Conservation (phyloP, 176 grass and related monocot genomes). For the Hordeum marinum region DNA sequence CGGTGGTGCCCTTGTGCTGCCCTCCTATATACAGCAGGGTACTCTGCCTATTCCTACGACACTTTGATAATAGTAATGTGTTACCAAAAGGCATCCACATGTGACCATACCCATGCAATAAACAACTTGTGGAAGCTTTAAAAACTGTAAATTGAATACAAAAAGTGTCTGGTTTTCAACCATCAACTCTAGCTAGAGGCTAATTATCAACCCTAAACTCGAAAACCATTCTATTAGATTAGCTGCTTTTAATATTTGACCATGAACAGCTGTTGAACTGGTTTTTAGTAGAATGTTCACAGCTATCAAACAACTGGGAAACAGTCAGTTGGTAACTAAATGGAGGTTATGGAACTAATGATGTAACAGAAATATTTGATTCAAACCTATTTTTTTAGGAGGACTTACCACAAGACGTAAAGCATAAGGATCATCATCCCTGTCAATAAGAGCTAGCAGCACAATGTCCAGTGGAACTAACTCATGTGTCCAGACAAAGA, state of each 20-base stretch:
- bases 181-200: background rate
- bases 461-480: conserved; percentile 94
- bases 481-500: conserved; percentile 96
- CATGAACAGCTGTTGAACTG: conserved; percentile 13
- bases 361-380: conserved; percentile 13
- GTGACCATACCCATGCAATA: background rate
- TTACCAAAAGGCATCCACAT: background rate
- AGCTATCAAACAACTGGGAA: conserved; percentile 7
- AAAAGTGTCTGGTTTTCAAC: background rate
- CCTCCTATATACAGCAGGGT: background rate
- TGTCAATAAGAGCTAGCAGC: conserved; percentile 90
- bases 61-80: background rate
- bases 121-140: background rate
- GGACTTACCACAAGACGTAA: conserved; percentile 83
- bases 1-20: background rate
- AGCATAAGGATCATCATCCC: conserved; percentile 93
- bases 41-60: background rate
- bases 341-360: background rate
- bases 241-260: background rate
- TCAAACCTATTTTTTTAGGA: conserved; percentile 8
- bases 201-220: background rate
- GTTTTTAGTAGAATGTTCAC: conserved; percentile 3
- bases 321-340: conserved; percentile 9
- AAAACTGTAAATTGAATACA: conserved; percentile 11
- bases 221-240: background rate